Evolutionary conservation across 2,329 filamentous ascomycete species (phyloP).

Genomic region (Leptographium radiaticola): DNA sequence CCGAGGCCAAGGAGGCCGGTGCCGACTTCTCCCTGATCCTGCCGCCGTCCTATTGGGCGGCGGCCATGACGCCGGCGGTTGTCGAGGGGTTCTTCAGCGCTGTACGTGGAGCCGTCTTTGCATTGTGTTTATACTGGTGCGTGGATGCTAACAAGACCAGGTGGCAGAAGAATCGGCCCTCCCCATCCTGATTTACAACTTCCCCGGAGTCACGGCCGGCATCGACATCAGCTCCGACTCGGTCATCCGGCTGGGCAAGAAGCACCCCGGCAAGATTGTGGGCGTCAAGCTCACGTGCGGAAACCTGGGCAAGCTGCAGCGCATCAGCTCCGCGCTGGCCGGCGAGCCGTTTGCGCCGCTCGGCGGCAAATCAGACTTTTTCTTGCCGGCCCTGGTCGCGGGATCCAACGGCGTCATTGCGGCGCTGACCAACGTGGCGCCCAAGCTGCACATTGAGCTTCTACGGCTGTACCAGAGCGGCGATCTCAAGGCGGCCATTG

Average conservation of each 20-base stretch:
- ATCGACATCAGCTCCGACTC: slow-evolving; percentile 38
- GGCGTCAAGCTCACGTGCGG: slow-evolving; percentile 42
- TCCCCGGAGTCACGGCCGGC: slow-evolving; percentile 36
- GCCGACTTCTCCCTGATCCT: slow-evolving; percentile 56
- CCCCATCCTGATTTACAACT: slow-evolving; percentile 42
- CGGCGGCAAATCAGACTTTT: slow-evolving; percentile 28
- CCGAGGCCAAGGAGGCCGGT: slow-evolving; percentile 47
- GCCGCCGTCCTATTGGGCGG: slow-evolving; percentile 54
- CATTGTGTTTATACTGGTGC: slow-evolving; percentile 15
- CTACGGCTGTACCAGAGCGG: background rate
- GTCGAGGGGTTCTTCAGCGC: slow-evolving; percentile 38
- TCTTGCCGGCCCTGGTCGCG: slow-evolving; percentile 25
- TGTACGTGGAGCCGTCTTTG: slow-evolving; percentile 18
- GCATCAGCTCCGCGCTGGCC: slow-evolving; percentile 13
- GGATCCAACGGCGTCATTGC: slow-evolving; percentile 28
- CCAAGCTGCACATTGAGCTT: slow-evolving; percentile 1
- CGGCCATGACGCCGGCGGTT: slow-evolving; percentile 32
- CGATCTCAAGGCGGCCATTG: background rate
- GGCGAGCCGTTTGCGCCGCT: slow-evolving; percentile 18
- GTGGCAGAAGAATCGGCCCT: slow-evolving; percentile 37
- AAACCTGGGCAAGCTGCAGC: slow-evolving; percentile 45
- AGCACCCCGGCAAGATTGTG: slow-evolving; percentile 35
- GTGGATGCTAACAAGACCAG: slow-evolving; percentile 14
- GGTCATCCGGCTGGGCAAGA: slow-evolving; percentile 30
- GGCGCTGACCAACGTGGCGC: slow-evolving; percentile 23